These are phyloP conservation scores for Teratosphaeriaceae sp. DNA, from an alignment of 2,329 filamentous ascomycete species.

Conservation along the genomic window DNA sequence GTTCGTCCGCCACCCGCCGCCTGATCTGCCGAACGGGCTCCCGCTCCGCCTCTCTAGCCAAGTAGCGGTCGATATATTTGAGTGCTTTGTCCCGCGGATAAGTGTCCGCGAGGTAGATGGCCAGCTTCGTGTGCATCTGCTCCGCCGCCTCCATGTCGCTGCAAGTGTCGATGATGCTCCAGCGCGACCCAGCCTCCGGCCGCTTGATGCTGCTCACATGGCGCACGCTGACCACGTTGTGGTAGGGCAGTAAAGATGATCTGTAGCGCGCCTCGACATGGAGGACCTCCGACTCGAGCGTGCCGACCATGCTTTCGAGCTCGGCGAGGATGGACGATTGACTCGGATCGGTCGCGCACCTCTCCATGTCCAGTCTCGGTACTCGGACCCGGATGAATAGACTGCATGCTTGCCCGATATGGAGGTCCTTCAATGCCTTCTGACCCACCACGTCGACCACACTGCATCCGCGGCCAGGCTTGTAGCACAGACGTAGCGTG, in stretches of 20 bases:
- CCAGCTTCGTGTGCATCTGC: constrained; percentile 15
- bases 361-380: constrained; percentile 12
- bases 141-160: constrained; percentile 8
- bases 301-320: constrained; percentile 29
- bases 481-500: constrained; percentile 26
- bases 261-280: constrained; percentile 30
- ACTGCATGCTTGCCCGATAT: constrained; percentile 17
- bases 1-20: constrained; percentile 5
- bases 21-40: constrained; percentile 9
- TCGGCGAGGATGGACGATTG: constrained; percentile 25
- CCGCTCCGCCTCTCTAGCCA: constrained; percentile 8
- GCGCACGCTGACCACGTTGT: constrained; percentile 25
- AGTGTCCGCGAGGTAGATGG: constrained; percentile 18
- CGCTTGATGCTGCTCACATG: constrained; percentile 25
- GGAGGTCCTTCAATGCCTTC: constrained; percentile 21
- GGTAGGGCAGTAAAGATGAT: constrained; percentile 26
- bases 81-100: constrained; percentile 17
- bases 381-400: constrained; percentile 25
- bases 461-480: constrained; percentile 18
- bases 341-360: constrained; percentile 11
- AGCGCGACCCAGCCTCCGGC: constrained; percentile 26
- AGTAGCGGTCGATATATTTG: constrained; percentile 19
- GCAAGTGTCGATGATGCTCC: constrained; percentile 20
- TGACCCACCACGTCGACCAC: constrained; percentile 25
- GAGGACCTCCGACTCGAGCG: constrained; percentile 23